phyloP scores from a whole-genome alignment of 495 filamentous ascomycete genomes.

The Apiosordaria backusii region DNA sequence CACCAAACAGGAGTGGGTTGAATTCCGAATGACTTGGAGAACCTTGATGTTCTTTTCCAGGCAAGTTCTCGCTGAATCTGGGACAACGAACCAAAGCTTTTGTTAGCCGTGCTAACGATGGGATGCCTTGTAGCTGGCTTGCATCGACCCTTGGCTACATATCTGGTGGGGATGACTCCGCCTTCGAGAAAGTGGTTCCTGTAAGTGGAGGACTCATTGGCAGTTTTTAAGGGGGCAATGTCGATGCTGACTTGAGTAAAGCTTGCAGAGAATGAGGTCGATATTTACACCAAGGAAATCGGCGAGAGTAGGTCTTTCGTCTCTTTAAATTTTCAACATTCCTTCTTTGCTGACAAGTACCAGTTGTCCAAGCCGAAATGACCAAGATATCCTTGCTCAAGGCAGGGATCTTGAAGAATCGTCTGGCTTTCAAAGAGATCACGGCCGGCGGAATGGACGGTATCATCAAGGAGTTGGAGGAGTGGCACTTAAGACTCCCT shows the following conservation, averaged over 20 bases:
- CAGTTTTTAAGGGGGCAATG: no score
- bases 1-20: constrained; percentile 12
- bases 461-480: constrained; percentile 22
- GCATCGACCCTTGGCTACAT: constrained; percentile 34
- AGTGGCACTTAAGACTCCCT: constrained; percentile 28
- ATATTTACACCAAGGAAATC: constrained; percentile 18
- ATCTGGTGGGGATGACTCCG: constrained; percentile 22
- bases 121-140: constrained; percentile 27
- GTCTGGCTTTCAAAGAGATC: constrained; percentile 27
- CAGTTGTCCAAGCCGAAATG: constrained; percentile 33
- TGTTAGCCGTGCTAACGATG: no score
- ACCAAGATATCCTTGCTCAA: constrained; percentile 32
- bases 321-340: not conserved
- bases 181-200: constrained; percentile 23
- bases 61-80: constrained; percentile 5
- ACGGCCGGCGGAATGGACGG: constrained; percentile 20
- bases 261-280: constrained; percentile 21
- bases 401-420: constrained; percentile 29
- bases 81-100: no score
- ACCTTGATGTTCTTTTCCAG: constrained; percentile 30
- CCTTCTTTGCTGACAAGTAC: not conserved
- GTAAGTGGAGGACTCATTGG: constrained; percentile 4
- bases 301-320: constrained; percentile 18
- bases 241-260: constrained; percentile 1
- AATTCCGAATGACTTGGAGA: constrained; percentile 29